A percentile compares a stretch with the other conserved stretches of the same genome.
Evolutionary conservation across 148 eudicot species (phyloP).

Genomic region (Persicaria tinctoria): DNA sequence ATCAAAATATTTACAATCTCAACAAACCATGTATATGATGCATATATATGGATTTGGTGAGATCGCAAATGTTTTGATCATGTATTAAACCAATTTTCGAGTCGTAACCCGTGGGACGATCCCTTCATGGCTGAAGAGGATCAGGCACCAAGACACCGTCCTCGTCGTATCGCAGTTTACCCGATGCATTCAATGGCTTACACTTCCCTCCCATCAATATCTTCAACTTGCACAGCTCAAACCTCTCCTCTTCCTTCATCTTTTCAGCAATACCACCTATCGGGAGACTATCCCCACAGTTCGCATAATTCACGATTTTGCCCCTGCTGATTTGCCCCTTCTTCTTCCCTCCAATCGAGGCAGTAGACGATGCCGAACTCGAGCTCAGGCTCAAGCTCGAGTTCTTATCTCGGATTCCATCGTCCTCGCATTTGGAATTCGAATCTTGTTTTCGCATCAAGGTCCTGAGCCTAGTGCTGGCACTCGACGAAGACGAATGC

Average conservation of each 20-base stretch:
- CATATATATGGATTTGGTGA: too few species aligned
- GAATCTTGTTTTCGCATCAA: not conserved
- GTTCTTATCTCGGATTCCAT: not conserved
- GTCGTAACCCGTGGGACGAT: too few species aligned
- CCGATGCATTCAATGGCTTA: constrained; percentile 39
- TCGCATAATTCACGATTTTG: not conserved
- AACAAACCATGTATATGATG: too few species aligned
- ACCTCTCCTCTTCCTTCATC: constrained; percentile 20
- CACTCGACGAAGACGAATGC: not conserved
- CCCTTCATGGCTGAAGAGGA: not conserved
- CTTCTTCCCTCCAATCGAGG: not conserved
- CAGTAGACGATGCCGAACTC: not conserved
- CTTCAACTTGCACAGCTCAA: constrained; percentile 61
- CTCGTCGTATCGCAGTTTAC: constrained; percentile 40
- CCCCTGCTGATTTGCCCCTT: not conserved
- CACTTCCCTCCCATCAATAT: constrained; percentile 68
- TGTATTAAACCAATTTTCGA: too few species aligned
- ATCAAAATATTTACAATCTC: too few species aligned
- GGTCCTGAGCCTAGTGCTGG: not conserved
- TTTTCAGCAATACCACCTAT: constrained; percentile 10
- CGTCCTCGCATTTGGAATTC: not conserved
- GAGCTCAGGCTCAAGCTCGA: not conserved
- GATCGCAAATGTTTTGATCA: too few species aligned
- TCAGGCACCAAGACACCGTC: constrained; percentile 53
- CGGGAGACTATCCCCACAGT: not conserved